Evolutionary conservation across 352 stramenopile species (phyloP), one percentile per base, ranked within the genome.

Genomic region (Pythium brachiatum): DNA sequence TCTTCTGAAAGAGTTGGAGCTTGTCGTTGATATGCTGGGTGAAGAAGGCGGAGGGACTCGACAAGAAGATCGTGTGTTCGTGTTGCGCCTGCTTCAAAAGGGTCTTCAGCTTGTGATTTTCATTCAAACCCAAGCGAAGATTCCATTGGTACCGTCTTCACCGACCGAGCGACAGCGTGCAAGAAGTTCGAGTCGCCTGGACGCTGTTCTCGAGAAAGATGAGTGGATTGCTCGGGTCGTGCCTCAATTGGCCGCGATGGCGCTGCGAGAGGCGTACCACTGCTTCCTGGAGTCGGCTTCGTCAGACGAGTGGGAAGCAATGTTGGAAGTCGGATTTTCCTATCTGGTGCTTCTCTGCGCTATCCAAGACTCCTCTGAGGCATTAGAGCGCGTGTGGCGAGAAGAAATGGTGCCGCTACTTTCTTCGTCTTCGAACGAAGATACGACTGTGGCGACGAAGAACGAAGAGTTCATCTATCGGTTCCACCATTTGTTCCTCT

Each of bases 1-100:
- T 18, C 66, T 92, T 16, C 44, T 92, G 16, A 76, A 78, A 27
- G 83, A 92, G 36, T 53, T 92, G 4, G 74, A 88, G 16, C 50
- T 89, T n/a, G 81, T 90, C 0, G 63, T 90, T 7, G 83, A 86
- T n/a, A 59, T 92, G 44, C 63, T 90, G 16, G 58, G 78, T 21
- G 72, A 90, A 58, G 77, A 81, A 78, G 2, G 75, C 13, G 31
- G 50, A 13, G 43, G 34, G 31, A 61, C 27, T 25, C 43, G 23
- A 7, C 21, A 56, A 7, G 52, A 67, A 16, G 60, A 92, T 34
- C 70, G 72, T 0, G 61, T 62, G 15, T 87, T 90, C 39, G 44
- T 89, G 27, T 39, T 92, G 25, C 66, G 74, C 20, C 53, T 92
- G 20, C 55, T 92, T 7, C 79, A 90, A 43, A 81, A 82, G 46